phyloP scores from a whole-genome alignment of 805 yeast genomes.

The Ogataea chonburiensis region DNA sequence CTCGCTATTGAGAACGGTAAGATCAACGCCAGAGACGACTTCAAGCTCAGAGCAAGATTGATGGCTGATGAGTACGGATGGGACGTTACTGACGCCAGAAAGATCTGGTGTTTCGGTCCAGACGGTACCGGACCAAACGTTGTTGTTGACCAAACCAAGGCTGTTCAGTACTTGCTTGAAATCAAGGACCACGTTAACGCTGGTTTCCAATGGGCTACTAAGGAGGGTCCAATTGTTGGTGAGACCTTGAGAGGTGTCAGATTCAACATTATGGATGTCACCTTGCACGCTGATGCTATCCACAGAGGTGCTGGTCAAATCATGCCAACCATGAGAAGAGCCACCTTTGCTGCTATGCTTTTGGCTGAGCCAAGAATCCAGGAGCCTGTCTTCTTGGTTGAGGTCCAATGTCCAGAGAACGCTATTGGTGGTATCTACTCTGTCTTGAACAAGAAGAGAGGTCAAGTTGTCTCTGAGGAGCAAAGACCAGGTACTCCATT shows the following conservation, averaged over 20 bases:
- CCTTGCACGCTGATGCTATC: constrained; percentile 99
- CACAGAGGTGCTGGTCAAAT: constrained; percentile 99
- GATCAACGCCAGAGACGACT: constrained; percentile 93
- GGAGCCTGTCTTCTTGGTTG: constrained; percentile 99
- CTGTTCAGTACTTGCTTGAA: constrained; percentile 98
- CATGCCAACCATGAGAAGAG: constrained; percentile 99
- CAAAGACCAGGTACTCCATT: constrained; percentile 99
- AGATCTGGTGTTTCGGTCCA: constrained; percentile 99
- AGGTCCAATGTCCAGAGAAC: constrained; percentile 98
- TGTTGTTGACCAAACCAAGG: constrained; percentile 99
- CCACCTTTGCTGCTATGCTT: constrained; percentile 95
- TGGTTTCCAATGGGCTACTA: constrained; percentile 99
- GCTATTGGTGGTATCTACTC: constrained; percentile 99
- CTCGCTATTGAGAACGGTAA: constrained; percentile 91
- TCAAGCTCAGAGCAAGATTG: constrained; percentile 98
- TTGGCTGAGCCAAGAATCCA: constrained; percentile 98
- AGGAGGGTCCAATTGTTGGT: constrained; percentile 98
- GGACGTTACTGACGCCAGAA: constrained; percentile 99
- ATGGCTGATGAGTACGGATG: constrained; percentile 99
- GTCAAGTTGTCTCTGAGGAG: constrained; percentile 98
- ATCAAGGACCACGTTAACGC: constrained; percentile 99
- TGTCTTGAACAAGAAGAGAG: constrained; percentile 98
- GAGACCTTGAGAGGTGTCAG: constrained; percentile 95
- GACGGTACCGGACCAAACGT: constrained; percentile 98
- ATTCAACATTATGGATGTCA: constrained; percentile 97